Base-by-base conservation (phyloP, 108 stramenopile species). In the Nitzschia sp. region DNA sequence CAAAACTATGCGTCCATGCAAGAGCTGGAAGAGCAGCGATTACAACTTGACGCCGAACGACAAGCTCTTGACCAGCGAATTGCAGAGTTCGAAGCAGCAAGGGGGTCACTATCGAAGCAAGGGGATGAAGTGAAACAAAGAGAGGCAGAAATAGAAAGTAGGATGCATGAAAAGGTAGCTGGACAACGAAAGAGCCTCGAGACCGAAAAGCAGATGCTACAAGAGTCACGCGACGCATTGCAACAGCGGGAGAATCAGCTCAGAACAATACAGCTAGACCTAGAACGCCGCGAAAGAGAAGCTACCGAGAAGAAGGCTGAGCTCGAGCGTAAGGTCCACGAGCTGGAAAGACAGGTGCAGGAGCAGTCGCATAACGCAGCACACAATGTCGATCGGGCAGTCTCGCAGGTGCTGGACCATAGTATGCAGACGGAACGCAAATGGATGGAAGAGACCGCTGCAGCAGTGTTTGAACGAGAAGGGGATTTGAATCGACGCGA, bases 361-460 rank as follows among this genome's bases (percentile, higher is more conserved):
- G 31, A 45, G 21, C 30, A 41, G 26, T 31, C 36, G 33, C 47
- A 38, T 9, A 58, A 38, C 30, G 34, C 67, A 0, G 31, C 62
- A 26, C 38, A 23, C 25, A 68, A 62, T 55, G 68, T 69, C 2
- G 75, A 76, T 45, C 68, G 68, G 41, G 68, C 68, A 8, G 68
- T 76, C 2, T 64, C 65, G 33, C 58, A 67, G 22, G 75, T 76
- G 27, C 63, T 76, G 3, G 75, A 76, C 50, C 75, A 76, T 8
- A 76, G 68, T 23, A 63, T 76, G 75, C 58, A 69, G 19, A 35
- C 61, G 16, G 75, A 76, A 35, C 68, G 75, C 6, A 76, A 76
- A 50, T 69, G 68, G 75, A 76, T 76, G 75, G 75, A 76, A 41
- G 75, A 76, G 16, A 76, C 68, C 2, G 66, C 75, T 17, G 75